Percentiles rank a stretch among this genome's conserved stretches.
These are phyloP conservation scores for Boletus patriciae DNA, from an alignment of 768 basidiomycete genomes.

Conservation along the genomic window DNA sequence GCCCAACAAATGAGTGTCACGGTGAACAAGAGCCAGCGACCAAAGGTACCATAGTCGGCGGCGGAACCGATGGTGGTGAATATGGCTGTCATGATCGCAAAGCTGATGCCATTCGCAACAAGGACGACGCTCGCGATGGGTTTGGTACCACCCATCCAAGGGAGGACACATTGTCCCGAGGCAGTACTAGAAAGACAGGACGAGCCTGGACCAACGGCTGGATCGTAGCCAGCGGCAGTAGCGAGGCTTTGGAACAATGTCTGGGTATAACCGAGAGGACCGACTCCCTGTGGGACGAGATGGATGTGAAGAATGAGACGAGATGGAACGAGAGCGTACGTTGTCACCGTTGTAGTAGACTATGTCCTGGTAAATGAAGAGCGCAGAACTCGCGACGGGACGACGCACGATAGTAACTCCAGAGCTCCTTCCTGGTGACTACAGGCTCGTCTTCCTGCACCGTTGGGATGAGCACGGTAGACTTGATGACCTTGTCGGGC, in stretches of 20 bases:
- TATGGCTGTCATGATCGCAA: slow-evolving; percentile 76
- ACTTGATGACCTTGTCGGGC: slow-evolving; percentile 11
- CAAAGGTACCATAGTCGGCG: slow-evolving; percentile 48
- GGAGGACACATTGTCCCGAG: slow-evolving; percentile 75
- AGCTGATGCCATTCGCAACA: slow-evolving; percentile 72
- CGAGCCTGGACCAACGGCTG: slow-evolving; percentile 64
- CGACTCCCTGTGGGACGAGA: slow-evolving; percentile 52
- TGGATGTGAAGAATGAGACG: not conserved
- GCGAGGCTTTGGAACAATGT: slow-evolving; percentile 75
- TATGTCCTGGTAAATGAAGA: slow-evolving; percentile 25
- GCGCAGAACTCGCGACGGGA: not conserved
- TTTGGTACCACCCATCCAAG: slow-evolving; percentile 74
- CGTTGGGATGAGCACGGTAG: slow-evolving; percentile 38
- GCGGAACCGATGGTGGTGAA: slow-evolving; percentile 72
- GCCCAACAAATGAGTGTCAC: slow-evolving; percentile 78
- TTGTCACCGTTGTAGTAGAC: slow-evolving; percentile 85
- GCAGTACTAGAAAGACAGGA: slow-evolving; percentile 57
- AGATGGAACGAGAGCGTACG: slow-evolving; percentile 36
- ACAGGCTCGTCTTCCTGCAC: slow-evolving; percentile 58
- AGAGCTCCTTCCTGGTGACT: slow-evolving; percentile 71
- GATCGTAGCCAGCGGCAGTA: slow-evolving; percentile 72
- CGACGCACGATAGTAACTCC: slow-evolving; percentile 70
- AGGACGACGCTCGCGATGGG: slow-evolving; percentile 75
- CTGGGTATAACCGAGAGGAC: slow-evolving; percentile 66
- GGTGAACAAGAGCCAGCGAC: slow-evolving; percentile 73